These are phyloP conservation scores for Rhododendron molle DNA, from an alignment of 148 eudicot genomes.

Conservation along the genomic window DNA sequence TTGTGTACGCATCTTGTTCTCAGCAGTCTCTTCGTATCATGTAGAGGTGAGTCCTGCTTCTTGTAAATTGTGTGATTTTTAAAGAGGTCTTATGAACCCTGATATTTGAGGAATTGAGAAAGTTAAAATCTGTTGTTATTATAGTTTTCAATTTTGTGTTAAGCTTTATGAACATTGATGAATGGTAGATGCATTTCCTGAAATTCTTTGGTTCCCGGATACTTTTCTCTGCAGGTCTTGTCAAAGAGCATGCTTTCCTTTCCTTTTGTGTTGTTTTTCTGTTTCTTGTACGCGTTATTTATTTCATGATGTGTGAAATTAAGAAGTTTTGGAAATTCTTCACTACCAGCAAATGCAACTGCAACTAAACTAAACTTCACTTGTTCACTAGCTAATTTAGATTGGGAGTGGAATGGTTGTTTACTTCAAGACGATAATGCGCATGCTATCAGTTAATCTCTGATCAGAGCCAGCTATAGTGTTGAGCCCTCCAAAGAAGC, in stretches of 20 bases:
- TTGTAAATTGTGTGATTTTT: constrained; percentile 46
- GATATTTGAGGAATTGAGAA: neutral
- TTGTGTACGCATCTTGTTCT: neutral
- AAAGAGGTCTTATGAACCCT: constrained; percentile 14
- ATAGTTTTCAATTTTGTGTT: neutral
- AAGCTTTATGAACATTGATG: neutral
- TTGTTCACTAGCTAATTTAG: neutral
- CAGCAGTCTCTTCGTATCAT: constrained; percentile 1
- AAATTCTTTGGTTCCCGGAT: neutral
- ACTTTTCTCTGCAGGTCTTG: neutral
- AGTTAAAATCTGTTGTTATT: constrained; percentile 13
- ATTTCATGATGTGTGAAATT: neutral
- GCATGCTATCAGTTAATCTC: neutral
- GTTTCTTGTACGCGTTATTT: neutral
- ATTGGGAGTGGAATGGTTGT: neutral
- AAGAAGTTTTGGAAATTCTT: neutral
- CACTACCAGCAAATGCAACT: neutral
- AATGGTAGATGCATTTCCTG: constrained; percentile 1
- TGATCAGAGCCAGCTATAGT: neutral
- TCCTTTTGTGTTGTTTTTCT: neutral
- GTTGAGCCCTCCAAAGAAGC: neutral
- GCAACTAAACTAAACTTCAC: neutral
- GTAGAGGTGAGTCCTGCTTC: constrained; percentile 31
- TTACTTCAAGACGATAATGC: neutral
- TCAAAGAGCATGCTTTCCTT: neutral